Evolutionary conservation across 176 grass and related monocot species (phyloP).

Genomic region (Musa beccarii): DNA sequence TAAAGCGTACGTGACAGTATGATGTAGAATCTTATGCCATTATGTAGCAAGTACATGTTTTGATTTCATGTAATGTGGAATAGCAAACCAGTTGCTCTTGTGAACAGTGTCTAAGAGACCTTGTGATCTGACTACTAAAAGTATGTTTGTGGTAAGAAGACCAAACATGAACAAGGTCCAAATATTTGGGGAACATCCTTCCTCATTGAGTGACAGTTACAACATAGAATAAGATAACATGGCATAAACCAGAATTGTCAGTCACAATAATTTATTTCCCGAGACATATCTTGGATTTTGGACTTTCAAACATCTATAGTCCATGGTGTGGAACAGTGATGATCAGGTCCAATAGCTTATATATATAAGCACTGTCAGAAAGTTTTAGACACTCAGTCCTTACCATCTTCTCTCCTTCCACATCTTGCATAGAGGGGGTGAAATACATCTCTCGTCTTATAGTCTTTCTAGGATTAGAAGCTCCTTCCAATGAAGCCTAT

Average conservation of each 20-base stretch:
- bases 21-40: too few species aligned
- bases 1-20: too few species aligned
- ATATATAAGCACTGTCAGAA: constrained; percentile 12
- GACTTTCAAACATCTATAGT: constrained; percentile 22
- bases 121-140: too few species aligned
- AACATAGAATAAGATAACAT: constrained; percentile 22
- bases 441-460: background rate
- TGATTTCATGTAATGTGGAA: too few species aligned
- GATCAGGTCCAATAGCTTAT: background rate
- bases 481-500: constrained; percentile 43
- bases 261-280: constrained; percentile 10
- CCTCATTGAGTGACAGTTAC: constrained; percentile 56
- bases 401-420: constrained; percentile 20
- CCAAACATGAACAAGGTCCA: constrained; percentile 22
- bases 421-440: constrained; percentile 15
- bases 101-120: too few species aligned
- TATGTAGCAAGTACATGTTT: too few species aligned
- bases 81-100: too few species aligned
- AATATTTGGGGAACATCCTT: constrained; percentile 56
- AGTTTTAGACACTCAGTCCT: constrained; percentile 6
- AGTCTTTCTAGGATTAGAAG: constrained; percentile 13
- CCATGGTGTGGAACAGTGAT: background rate
- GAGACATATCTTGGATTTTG: background rate
- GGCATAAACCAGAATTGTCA: constrained; percentile 5
- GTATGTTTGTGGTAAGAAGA: background rate